A percentile compares a stretch with the other conserved stretches of the same genome.
Conservation (phyloP, 2,329 filamentous ascomycete genomes). For the Aspergillus ibericus region DNA sequence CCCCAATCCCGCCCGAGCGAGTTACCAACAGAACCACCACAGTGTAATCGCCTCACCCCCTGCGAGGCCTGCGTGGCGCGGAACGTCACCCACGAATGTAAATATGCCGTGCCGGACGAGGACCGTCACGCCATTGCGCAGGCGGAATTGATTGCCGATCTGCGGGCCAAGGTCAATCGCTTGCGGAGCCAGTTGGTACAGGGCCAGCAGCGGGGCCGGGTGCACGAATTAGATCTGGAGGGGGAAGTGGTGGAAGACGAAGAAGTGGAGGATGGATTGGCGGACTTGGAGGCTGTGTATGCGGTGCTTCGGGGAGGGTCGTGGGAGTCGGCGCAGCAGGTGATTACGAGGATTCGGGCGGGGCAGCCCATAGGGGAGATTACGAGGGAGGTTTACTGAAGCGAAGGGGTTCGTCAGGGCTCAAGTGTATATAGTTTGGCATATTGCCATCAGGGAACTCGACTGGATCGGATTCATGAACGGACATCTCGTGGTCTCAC, state of each 20-base stretch:
- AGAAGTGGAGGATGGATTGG: not conserved
- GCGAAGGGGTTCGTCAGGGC: too few relatives aligned
- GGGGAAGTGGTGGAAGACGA: not conserved
- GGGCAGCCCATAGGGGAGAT: slow-evolving; percentile 11
- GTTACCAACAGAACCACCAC: not conserved
- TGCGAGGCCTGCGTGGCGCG: slow-evolving; percentile 20
- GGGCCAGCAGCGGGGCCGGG: not conserved
- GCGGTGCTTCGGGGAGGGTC: slow-evolving; percentile 9
- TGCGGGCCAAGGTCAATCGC: slow-evolving; percentile 10
- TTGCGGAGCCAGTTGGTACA: slow-evolving; percentile 9
- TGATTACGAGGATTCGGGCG: slow-evolving; percentile 12
- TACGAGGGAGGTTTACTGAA: not conserved
- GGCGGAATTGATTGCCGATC: slow-evolving; percentile 17
- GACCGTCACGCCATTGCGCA: slow-evolving; percentile 21
- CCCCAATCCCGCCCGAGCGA: not conserved
- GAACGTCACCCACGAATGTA: slow-evolving; percentile 14
- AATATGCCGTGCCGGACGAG: slow-evolving; percentile 13
- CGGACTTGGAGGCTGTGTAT: slow-evolving; percentile 17
- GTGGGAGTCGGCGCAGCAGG: slow-evolving; percentile 8
- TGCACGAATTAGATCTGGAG: not conserved
- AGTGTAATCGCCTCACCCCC: slow-evolving; percentile 21
- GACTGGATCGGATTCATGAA: not conserved
- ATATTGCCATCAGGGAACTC: not conserved
- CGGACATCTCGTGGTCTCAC: too few relatives aligned
- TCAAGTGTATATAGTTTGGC: too few relatives aligned